Conservation (phyloP, 2,329 filamentous ascomycete species). For the Exophiala sp. region DNA sequence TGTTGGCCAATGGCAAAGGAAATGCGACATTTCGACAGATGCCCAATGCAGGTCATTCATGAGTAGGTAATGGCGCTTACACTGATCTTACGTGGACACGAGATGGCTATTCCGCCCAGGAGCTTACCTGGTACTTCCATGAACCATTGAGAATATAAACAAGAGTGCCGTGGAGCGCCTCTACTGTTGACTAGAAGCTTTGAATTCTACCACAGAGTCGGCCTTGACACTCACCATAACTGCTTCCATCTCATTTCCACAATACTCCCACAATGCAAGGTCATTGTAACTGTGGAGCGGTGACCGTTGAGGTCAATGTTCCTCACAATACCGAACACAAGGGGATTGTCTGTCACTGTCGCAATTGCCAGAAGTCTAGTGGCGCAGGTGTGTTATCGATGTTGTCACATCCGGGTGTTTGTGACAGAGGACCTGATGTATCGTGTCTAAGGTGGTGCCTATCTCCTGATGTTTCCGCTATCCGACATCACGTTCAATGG, state of each 20-base stretch:
- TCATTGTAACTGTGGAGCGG: neutral
- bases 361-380: slow-evolving; percentile 2
- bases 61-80: no score
- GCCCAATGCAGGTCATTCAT: no score
- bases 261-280: neutral
- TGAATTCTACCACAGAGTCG: neutral
- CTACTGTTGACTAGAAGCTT: no score
- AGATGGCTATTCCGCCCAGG: no score
- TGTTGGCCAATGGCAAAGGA: no score
- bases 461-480: neutral
- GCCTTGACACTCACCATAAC: neutral
- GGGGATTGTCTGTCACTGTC: neutral
- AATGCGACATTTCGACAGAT: no score
- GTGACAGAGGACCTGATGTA: neutral
- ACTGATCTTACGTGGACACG: no score
- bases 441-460: neutral
- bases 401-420: neutral
- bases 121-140: no score
- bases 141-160: no score
- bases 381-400: slow-evolving; percentile 1
- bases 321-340: neutral
- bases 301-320: slow-evolving; percentile 4
- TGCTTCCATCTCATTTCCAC: neutral
- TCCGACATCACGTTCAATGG: neutral
- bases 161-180: no score